These are phyloP conservation scores for Hypoxylon perforatum DNA, from an alignment of 495 filamentous ascomycete species.

Conservation along the genomic window DNA sequence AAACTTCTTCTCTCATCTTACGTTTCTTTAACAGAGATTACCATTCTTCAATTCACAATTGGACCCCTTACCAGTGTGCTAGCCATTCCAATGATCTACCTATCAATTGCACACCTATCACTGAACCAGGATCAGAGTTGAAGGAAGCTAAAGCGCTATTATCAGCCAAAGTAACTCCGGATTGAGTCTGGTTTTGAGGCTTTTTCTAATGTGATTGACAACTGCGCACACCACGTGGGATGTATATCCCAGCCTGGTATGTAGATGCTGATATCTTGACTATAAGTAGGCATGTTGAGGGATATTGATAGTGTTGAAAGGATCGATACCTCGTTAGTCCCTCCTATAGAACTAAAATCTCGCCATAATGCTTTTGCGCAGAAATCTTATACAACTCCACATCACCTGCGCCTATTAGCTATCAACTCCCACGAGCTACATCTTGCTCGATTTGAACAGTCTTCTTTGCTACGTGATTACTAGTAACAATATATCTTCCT, in stretches of 20 bases:
- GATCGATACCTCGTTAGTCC: background rate
- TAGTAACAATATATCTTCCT: too few species aligned
- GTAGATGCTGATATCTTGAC: constrained; percentile 8
- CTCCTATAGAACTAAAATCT: too few species aligned
- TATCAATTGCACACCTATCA: background rate
- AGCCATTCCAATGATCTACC: background rate
- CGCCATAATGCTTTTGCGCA: too few species aligned
- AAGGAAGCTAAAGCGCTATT: constrained; percentile 12
- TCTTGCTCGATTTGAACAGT: too few species aligned
- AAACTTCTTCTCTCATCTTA: background rate
- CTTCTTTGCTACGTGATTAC: too few species aligned
- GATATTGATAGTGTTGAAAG: background rate
- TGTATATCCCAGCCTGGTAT: constrained; percentile 14
- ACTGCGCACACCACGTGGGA: constrained; percentile 1
- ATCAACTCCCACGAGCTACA: too few species aligned
- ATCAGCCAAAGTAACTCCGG: constrained; percentile 10
- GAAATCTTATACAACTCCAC: too few species aligned
- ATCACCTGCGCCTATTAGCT: too few species aligned
- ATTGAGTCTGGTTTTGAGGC: constrained; percentile 19
- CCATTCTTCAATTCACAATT: background rate
- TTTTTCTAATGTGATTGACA: constrained; percentile 10
- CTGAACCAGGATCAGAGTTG: background rate
- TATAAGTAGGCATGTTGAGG: constrained; percentile 10
- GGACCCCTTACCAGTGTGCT: background rate
- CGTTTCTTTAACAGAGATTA: background rate